A percentile compares a stretch with the other conserved stretches of the same genome.
Conservation (phyloP, 148 eudicot genomes). For the Nepenthes mirabilis region DNA sequence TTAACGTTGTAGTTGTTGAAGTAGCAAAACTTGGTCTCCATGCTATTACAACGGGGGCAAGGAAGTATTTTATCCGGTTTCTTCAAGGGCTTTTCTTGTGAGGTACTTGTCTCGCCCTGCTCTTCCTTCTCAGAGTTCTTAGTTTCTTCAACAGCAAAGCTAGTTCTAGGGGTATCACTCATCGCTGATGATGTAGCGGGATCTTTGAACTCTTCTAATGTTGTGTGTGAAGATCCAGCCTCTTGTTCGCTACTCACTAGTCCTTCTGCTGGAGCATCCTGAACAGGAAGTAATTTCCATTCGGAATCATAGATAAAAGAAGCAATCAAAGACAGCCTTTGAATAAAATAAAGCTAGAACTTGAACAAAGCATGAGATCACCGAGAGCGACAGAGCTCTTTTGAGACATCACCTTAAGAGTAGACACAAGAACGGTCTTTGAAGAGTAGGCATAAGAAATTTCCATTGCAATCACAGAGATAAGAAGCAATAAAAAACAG, state of each 20-base stretch:
- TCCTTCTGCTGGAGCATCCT: slow-evolving; percentile 23
- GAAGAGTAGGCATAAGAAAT: not conserved
- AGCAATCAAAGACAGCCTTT: not conserved
- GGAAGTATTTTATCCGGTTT: slow-evolving; percentile 56
- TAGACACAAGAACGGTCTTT: no score
- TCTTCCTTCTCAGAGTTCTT: slow-evolving; percentile 18
- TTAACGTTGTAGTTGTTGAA: slow-evolving; percentile 49
- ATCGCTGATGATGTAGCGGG: slow-evolving; percentile 11
- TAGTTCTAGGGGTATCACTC: slow-evolving; percentile 13
- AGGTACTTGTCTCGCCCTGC: slow-evolving; percentile 21
- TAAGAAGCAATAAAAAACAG: not conserved
- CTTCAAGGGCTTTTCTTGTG: slow-evolving; percentile 20
- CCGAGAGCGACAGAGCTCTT: no score
- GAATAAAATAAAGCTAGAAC: not conserved
- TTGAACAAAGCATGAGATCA: no score
- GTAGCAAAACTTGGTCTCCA: slow-evolving; percentile 66
- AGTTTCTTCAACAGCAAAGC: slow-evolving; percentile 9
- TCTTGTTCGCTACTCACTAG: slow-evolving; percentile 13
- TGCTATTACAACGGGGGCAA: slow-evolving; percentile 58
- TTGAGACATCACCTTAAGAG: no score
- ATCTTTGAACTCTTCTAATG: slow-evolving; percentile 11
- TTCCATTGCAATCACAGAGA: not conserved
- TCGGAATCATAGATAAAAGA: not conserved
- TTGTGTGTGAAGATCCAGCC: slow-evolving; percentile 6
- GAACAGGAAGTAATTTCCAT: slow-evolving; percentile 4